These are phyloP conservation scores for Potentilla sterilis DNA, from an alignment of 306 rosid species.

Conservation along the genomic window DNA sequence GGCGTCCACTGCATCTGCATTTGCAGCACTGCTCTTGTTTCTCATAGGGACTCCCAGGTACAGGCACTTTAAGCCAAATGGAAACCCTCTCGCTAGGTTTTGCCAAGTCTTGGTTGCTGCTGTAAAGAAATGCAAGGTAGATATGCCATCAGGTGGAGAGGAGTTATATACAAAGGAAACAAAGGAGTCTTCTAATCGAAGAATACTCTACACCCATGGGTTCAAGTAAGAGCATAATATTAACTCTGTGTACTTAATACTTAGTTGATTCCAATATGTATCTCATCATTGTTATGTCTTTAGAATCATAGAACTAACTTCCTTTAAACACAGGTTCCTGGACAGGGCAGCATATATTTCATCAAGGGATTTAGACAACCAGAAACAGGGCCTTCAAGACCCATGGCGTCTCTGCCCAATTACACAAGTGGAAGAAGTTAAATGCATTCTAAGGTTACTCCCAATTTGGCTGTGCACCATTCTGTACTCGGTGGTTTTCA, in stretches of 20 bases:
- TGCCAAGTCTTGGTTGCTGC: constrained; percentile 86
- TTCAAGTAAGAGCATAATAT: constrained; percentile 68
- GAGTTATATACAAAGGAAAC: constrained; percentile 40
- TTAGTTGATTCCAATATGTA: not conserved
- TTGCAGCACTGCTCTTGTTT: constrained; percentile 77
- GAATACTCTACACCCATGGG: constrained; percentile 84
- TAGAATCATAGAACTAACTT: constrained; percentile 1
- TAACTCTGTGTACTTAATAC: not conserved
- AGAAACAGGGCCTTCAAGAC: constrained; percentile 35
- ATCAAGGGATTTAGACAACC: constrained; percentile 65
- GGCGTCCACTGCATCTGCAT: constrained; percentile 79
- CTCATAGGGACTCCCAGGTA: constrained; percentile 76
- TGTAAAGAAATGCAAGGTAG: constrained; percentile 50
- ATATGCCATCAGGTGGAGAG: constrained; percentile 59
- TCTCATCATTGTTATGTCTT: not conserved
- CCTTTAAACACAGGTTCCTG: constrained; percentile 59
- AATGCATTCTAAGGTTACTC: constrained; percentile 88
- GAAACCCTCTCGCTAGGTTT: constrained; percentile 85
- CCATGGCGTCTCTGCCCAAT: constrained; percentile 86
- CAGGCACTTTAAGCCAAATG: constrained; percentile 88
- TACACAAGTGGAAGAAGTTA: constrained; percentile 94
- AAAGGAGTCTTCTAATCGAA: constrained; percentile 59
- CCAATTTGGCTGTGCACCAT: constrained; percentile 99
- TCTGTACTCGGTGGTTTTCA: constrained; percentile 90
- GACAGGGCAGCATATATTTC: constrained; percentile 87